A percentile compares a stretch with the other conserved stretches of the same genome.
Conservation (phyloP, 2,329 filamentous ascomycete genomes). For the Calonectria multiphialidica region DNA sequence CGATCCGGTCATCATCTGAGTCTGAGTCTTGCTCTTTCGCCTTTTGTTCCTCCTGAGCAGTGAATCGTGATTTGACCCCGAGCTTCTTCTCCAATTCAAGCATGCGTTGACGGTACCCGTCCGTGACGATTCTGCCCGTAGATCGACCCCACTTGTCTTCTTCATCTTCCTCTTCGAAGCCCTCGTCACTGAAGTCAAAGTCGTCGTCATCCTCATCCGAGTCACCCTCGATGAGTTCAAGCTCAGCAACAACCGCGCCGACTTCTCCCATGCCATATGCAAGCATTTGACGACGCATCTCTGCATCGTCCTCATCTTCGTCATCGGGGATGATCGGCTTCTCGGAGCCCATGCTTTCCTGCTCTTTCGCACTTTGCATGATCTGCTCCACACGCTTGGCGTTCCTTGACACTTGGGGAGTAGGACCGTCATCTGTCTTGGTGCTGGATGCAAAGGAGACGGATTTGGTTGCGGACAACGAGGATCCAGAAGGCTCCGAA, state of each 20-base stretch:
- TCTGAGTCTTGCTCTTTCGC: constrained; percentile 48
- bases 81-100: constrained; percentile 84
- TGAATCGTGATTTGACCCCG: constrained; percentile 65
- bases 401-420: constrained; percentile 53
- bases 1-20: constrained; percentile 62
- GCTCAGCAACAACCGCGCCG: constrained; percentile 90
- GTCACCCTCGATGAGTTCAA: constrained; percentile 81
- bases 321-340: constrained; percentile 73
- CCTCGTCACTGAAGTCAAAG: constrained; percentile 66
- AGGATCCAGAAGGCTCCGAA: constrained; percentile 3
- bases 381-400: constrained; percentile 66
- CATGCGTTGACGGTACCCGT: constrained; percentile 87
- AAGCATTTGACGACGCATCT: constrained; percentile 87
- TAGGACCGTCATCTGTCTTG: constrained; percentile 57
- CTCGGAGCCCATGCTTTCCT: constrained; percentile 60
- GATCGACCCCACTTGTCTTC: constrained; percentile 78
- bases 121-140: constrained; percentile 74
- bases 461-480: constrained; percentile 59
- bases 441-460: constrained; percentile 75
- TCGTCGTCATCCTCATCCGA: constrained; percentile 67
- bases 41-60: constrained; percentile 60
- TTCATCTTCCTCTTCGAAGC: constrained; percentile 64
- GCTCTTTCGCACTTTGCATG: constrained; percentile 67
- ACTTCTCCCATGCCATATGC: constrained; percentile 91
- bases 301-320: constrained; percentile 85